Base-by-base conservation (phyloP, 257 asterid genomes). In the Nemophila menziesii region DNA sequence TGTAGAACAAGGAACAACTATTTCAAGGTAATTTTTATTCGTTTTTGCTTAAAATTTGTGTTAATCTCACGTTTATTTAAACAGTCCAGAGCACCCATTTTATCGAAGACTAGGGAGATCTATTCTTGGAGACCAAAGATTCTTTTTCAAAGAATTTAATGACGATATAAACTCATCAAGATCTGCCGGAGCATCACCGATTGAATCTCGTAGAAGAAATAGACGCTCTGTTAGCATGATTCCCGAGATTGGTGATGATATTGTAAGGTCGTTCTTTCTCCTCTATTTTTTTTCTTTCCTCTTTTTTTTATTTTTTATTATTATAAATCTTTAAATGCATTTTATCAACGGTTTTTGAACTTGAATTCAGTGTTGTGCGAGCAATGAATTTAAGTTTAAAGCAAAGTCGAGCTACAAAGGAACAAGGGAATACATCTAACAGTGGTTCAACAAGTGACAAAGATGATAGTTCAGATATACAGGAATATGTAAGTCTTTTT, bases 201-300 rank as follows among this genome's bases (percentile, higher is more conserved):
- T 67, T 46, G 77, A 72, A 56, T 55, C 84, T 37, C 75, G 79
- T 59, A 82, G 94, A 67, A 76, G 92, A 69, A 74, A 93, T 61
- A 68, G 86, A 16, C 85, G 80, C 4, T 69, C 86, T 61, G 53
- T 72, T 49, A 82, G 96, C 74, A 59, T 86, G 84, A 62, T 80
- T 69, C 94, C 96, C 6, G 96, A 86, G 78, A 82, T 86, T 60
- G 84, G 94, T 43, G 96, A 86, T 54, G 94, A 86, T 62, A 79
- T 77, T 54, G 94, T 79, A 57, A 86, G 92, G 94, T 86, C 65
- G 76, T 64, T 49, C 16, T 8, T 37, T 36, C 14, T 34, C 33
- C 40, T 26, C 13, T 22, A 8, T 36, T n/a, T 15, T 29, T 19
- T 4, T 29, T 21, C 43, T 11, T 15, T 15, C 9, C 16, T n/a